Evolutionary conservation across 345 rosid genomes (phyloP).

Genomic region (Gossypium anomalum): DNA sequence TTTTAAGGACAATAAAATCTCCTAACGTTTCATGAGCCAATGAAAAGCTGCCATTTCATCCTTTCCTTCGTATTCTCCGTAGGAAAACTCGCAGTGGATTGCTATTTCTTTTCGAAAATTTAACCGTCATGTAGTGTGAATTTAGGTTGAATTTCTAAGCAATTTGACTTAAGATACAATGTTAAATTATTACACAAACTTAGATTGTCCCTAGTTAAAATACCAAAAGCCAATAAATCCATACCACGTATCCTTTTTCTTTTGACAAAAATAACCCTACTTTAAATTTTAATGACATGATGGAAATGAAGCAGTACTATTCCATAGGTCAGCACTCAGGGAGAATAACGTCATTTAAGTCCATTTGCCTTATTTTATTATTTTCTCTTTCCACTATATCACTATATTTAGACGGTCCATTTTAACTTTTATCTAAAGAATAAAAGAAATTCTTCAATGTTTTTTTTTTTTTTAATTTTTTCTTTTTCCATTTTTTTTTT

Average conservation of each 20-base stretch:
- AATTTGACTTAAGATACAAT: conserved; percentile 41
- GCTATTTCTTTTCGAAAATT: conserved; percentile 11
- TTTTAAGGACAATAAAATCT: conserved; percentile 8
- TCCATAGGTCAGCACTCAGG: conserved; percentile 8
- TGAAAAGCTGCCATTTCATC: conserved; percentile 25
- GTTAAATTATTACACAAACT: conserved; percentile 27
- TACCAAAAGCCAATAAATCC: not conserved
- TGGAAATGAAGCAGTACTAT: conserved; percentile 21
- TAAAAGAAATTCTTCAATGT: not conserved
- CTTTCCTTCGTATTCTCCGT: not conserved
- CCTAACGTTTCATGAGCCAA: conserved; percentile 12
- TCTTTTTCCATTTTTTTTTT: conserved; percentile 21
- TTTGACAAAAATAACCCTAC: conserved; percentile 13
- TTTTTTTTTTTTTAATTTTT: conserved; percentile 14
- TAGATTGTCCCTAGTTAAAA: not conserved
- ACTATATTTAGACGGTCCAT: conserved; percentile 11
- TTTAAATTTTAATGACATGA: not conserved
- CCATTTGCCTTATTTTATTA: conserved; percentile 25
- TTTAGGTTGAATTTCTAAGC: conserved; percentile 60
- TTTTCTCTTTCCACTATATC: conserved; percentile 12
- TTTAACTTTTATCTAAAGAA: conserved; percentile 18
- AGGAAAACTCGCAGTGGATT: not conserved
- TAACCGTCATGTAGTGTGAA: conserved; percentile 42
- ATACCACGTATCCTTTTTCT: conserved; percentile 16
- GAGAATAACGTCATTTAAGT: conserved; percentile 17